Base-by-base conservation (phyloP, 2,329 filamentous ascomycete genomes). In the Metarhizium robertsii region DNA sequence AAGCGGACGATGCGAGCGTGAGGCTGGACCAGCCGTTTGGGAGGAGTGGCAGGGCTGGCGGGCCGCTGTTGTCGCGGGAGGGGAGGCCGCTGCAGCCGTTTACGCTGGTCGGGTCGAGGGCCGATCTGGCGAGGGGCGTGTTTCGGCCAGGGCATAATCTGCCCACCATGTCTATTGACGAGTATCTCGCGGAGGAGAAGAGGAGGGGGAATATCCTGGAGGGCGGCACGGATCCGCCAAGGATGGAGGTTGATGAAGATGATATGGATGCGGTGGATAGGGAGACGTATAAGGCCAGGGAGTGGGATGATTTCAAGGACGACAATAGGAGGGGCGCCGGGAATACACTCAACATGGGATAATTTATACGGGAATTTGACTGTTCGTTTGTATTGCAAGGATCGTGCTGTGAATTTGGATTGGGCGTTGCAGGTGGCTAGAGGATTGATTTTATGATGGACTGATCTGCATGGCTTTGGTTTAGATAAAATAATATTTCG, bases 141-240 rank as follows among this genome's bases (percentile, higher is more conserved):
- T 99, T 99, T 71, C 81, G 89, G 55, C 84, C 90, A 0, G 90
- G 94, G 7, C 94, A 99, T 69, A 96, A 90, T 71, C 74, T 99
- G 57, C 94, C 94, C 1, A 97, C 94, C 3, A 97, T 99, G 94
- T 89, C 84, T 1, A 96, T 99, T 59, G 94, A 99, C 63, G 94
- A 99, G 73, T 99, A 97, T 66, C 77, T 99, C 16, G 94, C 95
- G 53, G 92, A 97, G 71, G 94, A 97, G 74, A 81, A 81, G 66
- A 80, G 82, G 61, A 78, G 88, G 59, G 94, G 94, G 16, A 90
- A 90, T 20, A 92, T 99, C 57, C 89, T 97, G 55, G 88, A 96
- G 66, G 94, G 92, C 40, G 91, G 91, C 34, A 92, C 92, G 18
- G 88, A 88, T 64, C 83, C 86, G 61, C 74, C 83, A 30, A 77